Evolutionary conservation across 495 filamentous ascomycete species (phyloP), one percentile per base, ranked within the genome.

Genomic region (Pyrenopolyporus hunteri): DNA sequence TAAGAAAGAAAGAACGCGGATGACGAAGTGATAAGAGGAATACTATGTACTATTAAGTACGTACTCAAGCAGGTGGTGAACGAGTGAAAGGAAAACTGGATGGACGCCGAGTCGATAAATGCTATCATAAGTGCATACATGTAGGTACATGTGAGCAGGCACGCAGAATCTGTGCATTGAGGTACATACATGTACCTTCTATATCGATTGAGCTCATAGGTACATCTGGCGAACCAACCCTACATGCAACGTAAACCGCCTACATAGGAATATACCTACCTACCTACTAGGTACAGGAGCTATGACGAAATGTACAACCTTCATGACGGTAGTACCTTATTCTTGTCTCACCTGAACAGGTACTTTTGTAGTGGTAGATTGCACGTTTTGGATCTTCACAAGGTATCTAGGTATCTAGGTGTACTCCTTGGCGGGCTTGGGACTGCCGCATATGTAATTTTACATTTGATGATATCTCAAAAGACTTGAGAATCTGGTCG

Each of bases 261-360:
- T n/a, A 29, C 26, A 29, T 29, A 29, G 5, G 9, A 5, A 29
- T 9, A 4, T 29, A 29, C 26, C 4, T 29, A 29, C 26, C 26
- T 29, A 29, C 26, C 26, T 29, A 9, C 9, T 29, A 29, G 26
- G 11, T 7, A 44, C 40, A 16, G 39, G 19, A 48, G 25, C 23
- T 53, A 52, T 58, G 52, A 52, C 59, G 60, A 59, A 51, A 40
- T 14, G 13, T 25, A 40, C 50, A 58, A 9, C 16, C 8, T 52
- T n/a, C 19, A 60, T 43, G 17, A 29, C 14, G 19, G 6, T 8
- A 32, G 26, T 53, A 60, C 40, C 5, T n/a, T n/a, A n/a, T n/a
- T n/a, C n/a, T n/a, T 39, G 1, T 23, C 32, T 6, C n/a, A 36
- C 33, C 2, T 36, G 33, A 37, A 40, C 6, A 7, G n/a, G 16